Evolutionary conservation across 2,329 filamentous ascomycete genomes (phyloP).

Genomic region (Aurifilum marmelostoma): DNA sequence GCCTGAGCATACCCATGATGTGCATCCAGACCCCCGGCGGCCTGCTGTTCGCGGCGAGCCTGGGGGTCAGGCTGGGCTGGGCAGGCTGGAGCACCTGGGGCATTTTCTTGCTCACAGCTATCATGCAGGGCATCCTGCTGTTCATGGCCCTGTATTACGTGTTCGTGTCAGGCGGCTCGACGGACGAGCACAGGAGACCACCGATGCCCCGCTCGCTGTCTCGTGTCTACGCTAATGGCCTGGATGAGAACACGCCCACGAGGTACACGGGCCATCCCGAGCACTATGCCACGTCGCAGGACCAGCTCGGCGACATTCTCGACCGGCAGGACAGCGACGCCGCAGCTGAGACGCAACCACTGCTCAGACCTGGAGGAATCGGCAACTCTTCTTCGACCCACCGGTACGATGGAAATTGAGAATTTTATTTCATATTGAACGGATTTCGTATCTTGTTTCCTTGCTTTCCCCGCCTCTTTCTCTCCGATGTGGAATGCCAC

Average conservation of each 20-base stretch:
- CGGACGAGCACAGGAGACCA: constrained; percentile 40
- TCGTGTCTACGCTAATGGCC: constrained; percentile 43
- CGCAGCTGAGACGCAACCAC: constrained; percentile 53
- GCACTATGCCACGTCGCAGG: constrained; percentile 54
- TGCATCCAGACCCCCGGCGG: constrained; percentile 94
- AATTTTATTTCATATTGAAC: too few relatives aligned
- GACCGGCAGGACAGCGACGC: constrained; percentile 56
- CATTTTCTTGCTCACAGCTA: constrained; percentile 83
- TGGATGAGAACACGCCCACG: constrained; percentile 54
- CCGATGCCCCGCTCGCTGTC: constrained; percentile 50
- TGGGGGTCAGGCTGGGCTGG: constrained; percentile 77
- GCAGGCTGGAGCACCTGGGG: constrained; percentile 96
- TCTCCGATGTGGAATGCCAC: not conserved
- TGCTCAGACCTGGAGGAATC: constrained; percentile 54
- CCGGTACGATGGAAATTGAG: constrained; percentile 15
- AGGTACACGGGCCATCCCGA: constrained; percentile 57
- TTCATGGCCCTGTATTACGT: constrained; percentile 81
- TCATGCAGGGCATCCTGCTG: constrained; percentile 80
- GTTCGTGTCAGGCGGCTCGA: constrained; percentile 43
- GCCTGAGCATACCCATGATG: constrained; percentile 97
- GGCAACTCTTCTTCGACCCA: constrained; percentile 39
- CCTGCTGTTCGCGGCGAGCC: constrained; percentile 83
- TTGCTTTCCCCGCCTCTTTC: not conserved
- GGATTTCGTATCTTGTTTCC: too few relatives aligned
- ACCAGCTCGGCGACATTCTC: constrained; percentile 53